Evolutionary conservation across 345 rosid species (phyloP), one percentile per base, ranked within the genome.

Genomic region (Hibiscus syriacus): DNA sequence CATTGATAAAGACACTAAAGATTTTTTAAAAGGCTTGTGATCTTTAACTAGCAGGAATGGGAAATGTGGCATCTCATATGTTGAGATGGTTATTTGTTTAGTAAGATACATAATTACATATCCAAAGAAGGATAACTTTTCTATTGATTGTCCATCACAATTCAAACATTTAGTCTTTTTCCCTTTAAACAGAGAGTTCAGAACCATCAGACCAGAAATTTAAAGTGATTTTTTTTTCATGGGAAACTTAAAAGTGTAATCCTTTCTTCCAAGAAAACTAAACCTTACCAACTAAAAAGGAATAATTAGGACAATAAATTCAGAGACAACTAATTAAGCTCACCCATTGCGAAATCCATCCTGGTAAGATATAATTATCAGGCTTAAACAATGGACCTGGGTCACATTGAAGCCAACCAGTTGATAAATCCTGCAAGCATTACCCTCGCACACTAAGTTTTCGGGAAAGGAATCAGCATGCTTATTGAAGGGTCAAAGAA

Each of bases 331-430:
- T 6, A 46, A 72, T 17, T 23, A 57, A 54, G 72, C 78, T 80
- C 76, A 86, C 97, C 99, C 92, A 91, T 62, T 55, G 77, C 45
- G 87, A 80, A 80, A 88, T 46, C 93, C 90, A 84, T 27, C 69
- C 83, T 17, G 92, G 86, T 73, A 94, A 70, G 59, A 76, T 38
- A 66, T 74, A 85, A 66, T 66, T 69, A 74, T 94, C 99, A 30
- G 90, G 89, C 81, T 83, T 91, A 80, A 82, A 94, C 77, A 83
- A 68, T 49, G 96, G 98, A 69, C 92, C 99, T 43, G 99, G 95
- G 67, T 94, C 97, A 78, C 99, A 94, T 0, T 85, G 81, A 76
- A 94, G 90, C 99, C 99, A 94, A 61, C 96, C 90, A 41, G 92
- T 86, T 66, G 92, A 84, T 74, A 94, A 79, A 79, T 94, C 98